These are phyloP conservation scores for Apiotrichum akiyoshidainum DNA, from an alignment of 1,284 basidiomycete species.

Conservation along the genomic window DNA sequence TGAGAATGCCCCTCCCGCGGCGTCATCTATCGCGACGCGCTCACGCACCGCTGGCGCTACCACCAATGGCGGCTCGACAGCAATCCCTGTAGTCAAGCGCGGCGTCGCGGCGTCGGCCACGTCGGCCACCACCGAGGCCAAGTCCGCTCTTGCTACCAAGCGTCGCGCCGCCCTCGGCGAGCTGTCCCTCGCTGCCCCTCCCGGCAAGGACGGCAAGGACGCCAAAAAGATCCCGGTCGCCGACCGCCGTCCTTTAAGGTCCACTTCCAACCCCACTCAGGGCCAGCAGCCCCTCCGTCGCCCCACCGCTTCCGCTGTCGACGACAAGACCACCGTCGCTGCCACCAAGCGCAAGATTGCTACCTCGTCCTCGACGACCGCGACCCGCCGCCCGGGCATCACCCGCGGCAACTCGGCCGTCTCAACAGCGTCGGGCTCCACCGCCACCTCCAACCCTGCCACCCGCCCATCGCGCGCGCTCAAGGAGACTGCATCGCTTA, in stretches of 20 bases:
- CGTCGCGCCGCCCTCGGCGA: constrained; percentile 47
- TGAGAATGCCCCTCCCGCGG: constrained; percentile 45
- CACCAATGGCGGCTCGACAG: constrained; percentile 19
- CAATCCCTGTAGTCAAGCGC: constrained; percentile 44
- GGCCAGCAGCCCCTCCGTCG: constrained; percentile 9
- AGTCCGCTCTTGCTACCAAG: constrained; percentile 17
- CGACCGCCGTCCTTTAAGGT: constrained; percentile 29
- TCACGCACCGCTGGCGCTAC: constrained; percentile 19
- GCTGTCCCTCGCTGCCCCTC: constrained; percentile 34
- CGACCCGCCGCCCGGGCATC: constrained; percentile 9
- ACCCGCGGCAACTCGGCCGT: constrained; percentile 9
- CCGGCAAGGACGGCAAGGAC: constrained; percentile 20
- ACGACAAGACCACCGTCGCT: constrained; percentile 16
- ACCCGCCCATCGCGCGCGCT: constrained; percentile 11
- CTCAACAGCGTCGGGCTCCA: constrained; percentile 14
- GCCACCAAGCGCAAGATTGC: constrained; percentile 32
- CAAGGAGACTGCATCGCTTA: constrained; percentile 23
- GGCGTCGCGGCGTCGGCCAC: constrained; percentile 21
- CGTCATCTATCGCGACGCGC: constrained; percentile 24
- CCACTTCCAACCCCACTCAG: constrained; percentile 22
- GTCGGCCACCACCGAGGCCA: constrained; percentile 13
- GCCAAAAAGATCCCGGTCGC: constrained; percentile 5
- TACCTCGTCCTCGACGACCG: constrained; percentile 12
- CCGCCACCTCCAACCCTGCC: constrained; percentile 6
- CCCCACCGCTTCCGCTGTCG: constrained; percentile 10